A percentile compares a stretch with the other conserved stretches of the same genome.
phyloP scores from a whole-genome alignment of 306 rosid genomes.

The Macrotyloma uniflorum region DNA sequence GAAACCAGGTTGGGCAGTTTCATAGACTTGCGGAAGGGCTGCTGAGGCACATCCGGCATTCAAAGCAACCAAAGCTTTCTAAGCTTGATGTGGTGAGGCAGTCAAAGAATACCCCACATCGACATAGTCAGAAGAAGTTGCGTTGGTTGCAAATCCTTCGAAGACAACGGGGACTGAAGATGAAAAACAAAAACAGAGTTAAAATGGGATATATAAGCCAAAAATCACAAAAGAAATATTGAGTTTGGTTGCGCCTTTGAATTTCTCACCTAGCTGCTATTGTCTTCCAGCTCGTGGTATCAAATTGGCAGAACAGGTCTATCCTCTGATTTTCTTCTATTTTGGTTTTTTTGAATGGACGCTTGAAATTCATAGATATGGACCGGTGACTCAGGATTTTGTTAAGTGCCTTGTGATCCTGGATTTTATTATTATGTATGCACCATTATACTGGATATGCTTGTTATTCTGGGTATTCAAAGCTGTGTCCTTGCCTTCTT shows the following conservation, averaged over 20 bases:
- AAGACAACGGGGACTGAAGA: conserved; percentile 48
- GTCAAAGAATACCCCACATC: conserved; percentile 22
- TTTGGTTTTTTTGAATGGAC: background rate
- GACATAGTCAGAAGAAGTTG: conserved; percentile 44
- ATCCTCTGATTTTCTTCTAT: conserved; percentile 4
- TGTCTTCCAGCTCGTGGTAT: background rate
- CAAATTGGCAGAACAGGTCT: background rate
- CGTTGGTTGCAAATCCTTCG: conserved; percentile 59
- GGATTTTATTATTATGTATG: background rate
- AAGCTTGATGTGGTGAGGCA: conserved; percentile 18
- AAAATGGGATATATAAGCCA: conserved; percentile 48
- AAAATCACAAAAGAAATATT: conserved; percentile 41
- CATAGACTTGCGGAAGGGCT: conserved; percentile 64
- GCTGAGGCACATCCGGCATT: conserved; percentile 49
- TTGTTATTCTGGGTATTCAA: background rate
- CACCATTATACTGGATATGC: background rate
- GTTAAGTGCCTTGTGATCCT: background rate
- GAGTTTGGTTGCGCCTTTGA: background rate
- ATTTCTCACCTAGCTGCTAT: background rate
- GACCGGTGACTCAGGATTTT: background rate
- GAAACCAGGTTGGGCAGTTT: conserved; percentile 58
- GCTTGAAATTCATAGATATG: background rate
- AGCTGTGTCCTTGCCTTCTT: conserved; percentile 8
- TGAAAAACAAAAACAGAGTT: conserved; percentile 49
- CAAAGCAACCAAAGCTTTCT: conserved; percentile 43